These are phyloP conservation scores for Hypoxylon subgilvum DNA, from an alignment of 495 filamentous ascomycete genomes.

Conservation along the genomic window DNA sequence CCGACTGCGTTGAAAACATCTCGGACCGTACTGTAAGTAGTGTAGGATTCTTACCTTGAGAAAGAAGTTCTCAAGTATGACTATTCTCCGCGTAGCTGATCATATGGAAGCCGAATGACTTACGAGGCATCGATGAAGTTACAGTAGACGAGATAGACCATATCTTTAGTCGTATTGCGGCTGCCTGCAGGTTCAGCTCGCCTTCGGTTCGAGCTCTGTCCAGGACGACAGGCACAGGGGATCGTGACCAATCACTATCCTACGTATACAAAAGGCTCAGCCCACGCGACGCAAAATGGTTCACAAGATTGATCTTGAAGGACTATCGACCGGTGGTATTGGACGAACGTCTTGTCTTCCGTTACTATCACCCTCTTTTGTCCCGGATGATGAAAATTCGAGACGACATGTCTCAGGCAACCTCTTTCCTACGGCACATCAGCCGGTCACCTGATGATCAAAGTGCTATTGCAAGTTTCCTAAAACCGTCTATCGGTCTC, in stretches of 20 bases:
- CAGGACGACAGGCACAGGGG: conserved; percentile 43
- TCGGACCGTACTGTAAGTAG: conserved; percentile 66
- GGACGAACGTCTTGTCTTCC: conserved; percentile 50
- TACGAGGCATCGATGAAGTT: conserved; percentile 46
- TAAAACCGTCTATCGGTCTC: conserved; percentile 70
- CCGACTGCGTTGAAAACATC: conserved; percentile 69
- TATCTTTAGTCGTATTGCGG: conserved; percentile 67
- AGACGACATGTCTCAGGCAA: conserved; percentile 53
- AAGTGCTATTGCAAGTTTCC: conserved; percentile 35
- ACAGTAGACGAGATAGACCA: conserved; percentile 78
- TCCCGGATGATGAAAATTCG: conserved; percentile 71
- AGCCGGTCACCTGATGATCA: conserved; percentile 15
- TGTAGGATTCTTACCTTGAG: not conserved
- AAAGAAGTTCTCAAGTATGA: no score
- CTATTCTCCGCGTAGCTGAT: conserved; percentile 11
- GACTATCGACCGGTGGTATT: conserved; percentile 68
- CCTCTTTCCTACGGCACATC: conserved; percentile 40
- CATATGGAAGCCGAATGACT: conserved; percentile 45
- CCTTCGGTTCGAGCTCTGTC: conserved; percentile 58
- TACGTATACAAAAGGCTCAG: conserved; percentile 65
- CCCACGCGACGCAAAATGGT: conserved; percentile 84
- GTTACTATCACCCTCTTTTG: conserved; percentile 62
- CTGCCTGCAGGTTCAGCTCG: conserved; percentile 70
- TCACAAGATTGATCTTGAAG: conserved; percentile 82
- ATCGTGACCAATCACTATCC: conserved; percentile 57